Percentiles rank a stretch among this genome's conserved stretches.
Conservation (phyloP, 345 rosid genomes). For the Salix brachista region DNA sequence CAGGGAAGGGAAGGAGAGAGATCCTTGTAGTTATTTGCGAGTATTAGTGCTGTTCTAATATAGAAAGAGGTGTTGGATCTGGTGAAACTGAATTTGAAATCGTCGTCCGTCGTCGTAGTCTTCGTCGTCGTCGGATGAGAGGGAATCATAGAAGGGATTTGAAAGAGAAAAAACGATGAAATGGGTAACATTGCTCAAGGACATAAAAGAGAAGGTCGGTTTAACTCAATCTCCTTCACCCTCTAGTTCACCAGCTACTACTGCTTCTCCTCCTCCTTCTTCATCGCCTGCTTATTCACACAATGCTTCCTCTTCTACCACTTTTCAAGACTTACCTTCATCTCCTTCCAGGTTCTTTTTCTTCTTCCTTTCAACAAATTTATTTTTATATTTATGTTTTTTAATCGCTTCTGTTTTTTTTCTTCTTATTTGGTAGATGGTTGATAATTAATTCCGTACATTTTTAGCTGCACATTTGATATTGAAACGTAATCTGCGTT, state of each 20-base stretch:
- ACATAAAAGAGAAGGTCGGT: constrained; percentile 95
- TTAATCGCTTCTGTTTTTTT: constrained; percentile 11
- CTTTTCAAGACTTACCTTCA: constrained; percentile 32
- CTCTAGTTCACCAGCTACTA: constrained; percentile 36
- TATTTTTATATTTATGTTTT: not conserved
- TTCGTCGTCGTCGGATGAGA: constrained; percentile 40
- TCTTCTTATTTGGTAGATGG: constrained; percentile 2
- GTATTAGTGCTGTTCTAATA: constrained; percentile 22
- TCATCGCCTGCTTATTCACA: constrained; percentile 18
- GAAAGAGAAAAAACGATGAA: constrained; percentile 61
- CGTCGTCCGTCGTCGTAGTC: not conserved
- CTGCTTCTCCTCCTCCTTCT: constrained; percentile 49
- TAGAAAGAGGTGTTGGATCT: constrained; percentile 36
- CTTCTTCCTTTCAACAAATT: not conserved
- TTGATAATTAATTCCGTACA: constrained; percentile 1
- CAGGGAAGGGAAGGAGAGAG: constrained; percentile 2
- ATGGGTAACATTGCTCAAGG: constrained; percentile 98
- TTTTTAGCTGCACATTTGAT: not conserved
- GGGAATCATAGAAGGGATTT: constrained; percentile 24
- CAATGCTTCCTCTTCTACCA: constrained; percentile 35
- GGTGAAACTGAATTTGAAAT: constrained; percentile 3
- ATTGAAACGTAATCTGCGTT: constrained; percentile 6
- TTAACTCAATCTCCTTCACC: constrained; percentile 73
- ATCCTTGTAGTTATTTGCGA: constrained; percentile 30
- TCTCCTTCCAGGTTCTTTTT: constrained; percentile 63